Base-by-base conservation (phyloP, 768 basidiomycete genomes). In the Termitomyces sp. region DNA sequence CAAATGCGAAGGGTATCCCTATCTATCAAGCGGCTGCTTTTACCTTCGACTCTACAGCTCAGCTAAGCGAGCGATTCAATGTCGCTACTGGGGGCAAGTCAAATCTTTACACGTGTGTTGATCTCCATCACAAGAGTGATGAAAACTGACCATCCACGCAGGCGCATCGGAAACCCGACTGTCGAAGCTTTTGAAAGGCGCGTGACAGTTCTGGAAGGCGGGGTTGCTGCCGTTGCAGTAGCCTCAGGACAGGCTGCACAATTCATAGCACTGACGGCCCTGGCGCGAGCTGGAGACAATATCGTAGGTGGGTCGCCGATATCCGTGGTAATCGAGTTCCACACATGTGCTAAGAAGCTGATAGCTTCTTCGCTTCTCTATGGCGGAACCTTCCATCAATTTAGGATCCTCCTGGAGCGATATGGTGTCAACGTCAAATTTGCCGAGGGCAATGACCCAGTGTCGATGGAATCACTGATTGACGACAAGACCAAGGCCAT, bases 181-280 rank as follows among this genome's bases (percentile, higher is more conserved):
- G 61, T 61, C 19, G 82, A 85, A 30, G 78, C 86, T 1, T 85
- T 88, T 52, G 86, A 87, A 67, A 79, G 78, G 61, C 75, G 86
- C 2, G 79, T 87, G 0, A 79, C 86, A 0, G 82, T 83, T 0
- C 73, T 88, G 7, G 86, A 87, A 61, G 82, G 84, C 1, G 86
- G 85, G 0, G 73, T 67, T 0, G 83, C 83, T 0, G 86, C 86
- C 0, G 72, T 87, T 0, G 81, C 84, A 0, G 68, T 76, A 3
- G 66, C 84, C 0, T 83, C 81, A 42, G 87, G 85, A 1, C 84
- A 84, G 58, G 70, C 83, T 3, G 88, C 85, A 0, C 82, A 85
- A 55, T 81, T 85, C 65, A 70, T 87, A 68, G 77, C 83, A 0
- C 75, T 88, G 52, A 70, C 77, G 0, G 74, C 79, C 1, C 69